Evolutionary conservation across 2,329 filamentous ascomycete species (phyloP), one percentile per base, ranked within the genome.

Genomic region (Cadophora gregata): DNA sequence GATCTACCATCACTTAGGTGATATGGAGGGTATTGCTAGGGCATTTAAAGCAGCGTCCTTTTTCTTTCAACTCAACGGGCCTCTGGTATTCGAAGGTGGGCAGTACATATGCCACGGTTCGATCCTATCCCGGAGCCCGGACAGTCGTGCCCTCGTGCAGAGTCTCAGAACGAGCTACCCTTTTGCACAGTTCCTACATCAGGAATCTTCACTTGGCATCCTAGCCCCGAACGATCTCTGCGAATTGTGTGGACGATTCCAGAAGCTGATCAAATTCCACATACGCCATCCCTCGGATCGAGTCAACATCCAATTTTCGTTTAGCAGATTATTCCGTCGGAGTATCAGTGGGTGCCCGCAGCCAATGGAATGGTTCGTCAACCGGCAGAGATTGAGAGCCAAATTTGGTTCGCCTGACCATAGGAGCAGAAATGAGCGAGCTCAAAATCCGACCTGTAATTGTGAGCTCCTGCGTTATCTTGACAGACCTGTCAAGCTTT

Each of bases 311-410:
- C 29, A 70, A 14, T 56, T 73, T 19, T 64, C 50, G n/a, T 67
- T 70, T 31, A 68, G 65, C 50, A 67, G 53, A 27, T 48, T 67
- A 16, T 64, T 70, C 36, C 68, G 63, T 42, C 67, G 66, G 42
- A 72, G 67, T 55, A 71, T 74, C 29, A 73, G 69, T 65, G 65
- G 63, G 47, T 74, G 71, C 25, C 65, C 67, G 53, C 61, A 73
- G 27, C 62, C 62, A 55, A 65, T 73, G 59, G 55, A 67, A 65
- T 73, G 63, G 68, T 74, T 74, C 63, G 47, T 65, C 14, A 31
- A 66, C 42, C 63, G 66, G 42, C 67, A 74, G 62, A 69, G 63
- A 38, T 60, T 72, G 7, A 61, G 70, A 50, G 65, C 70, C 21
- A 62, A 50, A 33, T 73, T 73, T 63, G 68, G 69, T 31, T 53